A percentile compares a stretch with the other conserved stretches of the same genome.
phyloP scores from a whole-genome alignment of 2,329 filamentous ascomycete species.

The Tetracladium maxilliforme region DNA sequence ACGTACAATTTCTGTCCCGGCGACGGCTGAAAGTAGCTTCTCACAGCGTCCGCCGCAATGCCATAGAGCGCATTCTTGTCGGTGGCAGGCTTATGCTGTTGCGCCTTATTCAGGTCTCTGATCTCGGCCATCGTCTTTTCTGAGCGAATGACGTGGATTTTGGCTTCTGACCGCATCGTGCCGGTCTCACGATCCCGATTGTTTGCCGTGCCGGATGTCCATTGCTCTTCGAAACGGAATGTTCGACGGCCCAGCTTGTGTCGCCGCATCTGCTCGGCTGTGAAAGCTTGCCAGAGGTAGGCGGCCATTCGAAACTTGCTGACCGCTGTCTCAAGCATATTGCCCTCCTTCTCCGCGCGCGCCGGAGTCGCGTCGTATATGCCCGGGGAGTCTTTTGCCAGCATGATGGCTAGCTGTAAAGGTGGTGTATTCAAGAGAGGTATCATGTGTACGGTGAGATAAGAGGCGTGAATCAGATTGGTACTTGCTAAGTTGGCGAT shows the following conservation, averaged over 20 bases:
- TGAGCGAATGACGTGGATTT: conserved; percentile 70
- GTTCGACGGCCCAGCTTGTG: conserved; percentile 73
- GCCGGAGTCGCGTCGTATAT: conserved; percentile 75
- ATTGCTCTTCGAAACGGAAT: conserved; percentile 90
- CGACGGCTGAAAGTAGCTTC: conserved; percentile 57
- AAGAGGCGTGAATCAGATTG: conserved; percentile 61
- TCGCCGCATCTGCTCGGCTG: conserved; percentile 88
- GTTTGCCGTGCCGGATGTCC: conserved; percentile 72
- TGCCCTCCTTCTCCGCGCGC: conserved; percentile 64
- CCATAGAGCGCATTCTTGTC: conserved; percentile 61
- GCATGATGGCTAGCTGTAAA: conserved; percentile 73
- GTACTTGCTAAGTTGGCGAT: conserved; percentile 52
- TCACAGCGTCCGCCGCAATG: conserved; percentile 66
- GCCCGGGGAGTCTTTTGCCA: conserved; percentile 76
- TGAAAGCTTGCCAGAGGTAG: conserved; percentile 95
- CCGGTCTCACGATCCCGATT: conserved; percentile 56
- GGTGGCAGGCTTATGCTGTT: conserved; percentile 57
- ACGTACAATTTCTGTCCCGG: conserved; percentile 79
- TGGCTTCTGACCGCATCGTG: conserved; percentile 79
- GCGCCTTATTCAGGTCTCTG: conserved; percentile 60
- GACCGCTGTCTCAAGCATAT: conserved; percentile 64
- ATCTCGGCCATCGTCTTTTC: conserved; percentile 79
- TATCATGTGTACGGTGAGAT: conserved; percentile 74
- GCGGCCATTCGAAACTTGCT: conserved; percentile 90
- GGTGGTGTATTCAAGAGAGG: conserved; percentile 67